Evolutionary conservation across 495 filamentous ascomycete genomes (phyloP), one percentile per base, ranked within the genome.

Genomic region (Entonaema liquescens): DNA sequence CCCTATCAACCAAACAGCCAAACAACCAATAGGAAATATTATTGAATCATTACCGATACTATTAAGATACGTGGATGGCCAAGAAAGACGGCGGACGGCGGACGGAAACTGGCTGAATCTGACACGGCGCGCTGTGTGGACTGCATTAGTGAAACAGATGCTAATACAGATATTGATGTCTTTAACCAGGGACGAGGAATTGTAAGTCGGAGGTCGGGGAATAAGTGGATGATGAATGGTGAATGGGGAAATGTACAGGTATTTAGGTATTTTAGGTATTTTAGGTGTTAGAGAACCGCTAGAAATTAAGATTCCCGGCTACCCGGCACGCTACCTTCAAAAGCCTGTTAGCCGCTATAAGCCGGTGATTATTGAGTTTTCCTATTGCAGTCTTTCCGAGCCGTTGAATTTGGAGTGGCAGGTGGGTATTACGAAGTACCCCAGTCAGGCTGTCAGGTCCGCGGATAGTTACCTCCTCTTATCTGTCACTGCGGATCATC

Each of bases 111-210:
- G 25, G 26, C 28, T 60, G 49, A 42, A 56, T 61, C 62, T 65
- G 61, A 70, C 56, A 38, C 29, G 23, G 25, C 25, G 19, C 38
- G 61, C 29, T 29, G 57, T 56, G 36, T 38, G 47, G 35, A 44
- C 29, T 55, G 61, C 60, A 71, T 71, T 71, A 62, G 68, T 66
- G 68, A 71, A 71, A 71, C 68, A 35, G 15, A 42, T 25, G 42
- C 12, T 62, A 62, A 71, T 42, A 62, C 56, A 66, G 31, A 54
- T 52, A 53, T 31, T 57, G 54, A 19, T 31, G 33, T 9, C 12
- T n/a, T n/a, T 19, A 60, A 47, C 7, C 15, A 31, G 25, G 38
- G 42, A 60, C 19, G 35, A 29, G 36, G 25, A 47, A 59, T 28
- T 35, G 35, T 38, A 38, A 38, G 13, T 35, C 31, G 6, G 31